Percentiles rank a stretch among this genome's conserved stretches.
phyloP scores from a whole-genome alignment of 2,329 filamentous ascomycete genomes.

The Trichophaea hybrida region DNA sequence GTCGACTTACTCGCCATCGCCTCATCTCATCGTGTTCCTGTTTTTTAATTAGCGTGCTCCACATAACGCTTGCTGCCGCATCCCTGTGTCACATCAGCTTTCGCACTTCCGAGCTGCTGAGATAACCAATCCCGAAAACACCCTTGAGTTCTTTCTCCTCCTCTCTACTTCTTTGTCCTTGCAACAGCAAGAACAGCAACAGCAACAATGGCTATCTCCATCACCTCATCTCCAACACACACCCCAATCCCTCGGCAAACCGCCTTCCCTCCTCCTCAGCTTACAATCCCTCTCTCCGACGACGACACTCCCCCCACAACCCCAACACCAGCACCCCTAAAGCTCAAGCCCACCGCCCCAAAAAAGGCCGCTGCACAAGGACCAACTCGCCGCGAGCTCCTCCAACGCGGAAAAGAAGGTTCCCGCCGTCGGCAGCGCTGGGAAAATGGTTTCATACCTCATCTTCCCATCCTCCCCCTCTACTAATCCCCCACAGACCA shows the following conservation, averaged over 20 bases:
- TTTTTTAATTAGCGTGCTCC: too few species aligned
- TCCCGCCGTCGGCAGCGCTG: slow-evolving; percentile 72
- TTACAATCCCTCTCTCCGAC: not conserved
- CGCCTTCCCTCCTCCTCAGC: not conserved
- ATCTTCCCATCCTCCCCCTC: too few species aligned
- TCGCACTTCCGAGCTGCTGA: too few species aligned
- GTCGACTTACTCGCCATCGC: too few species aligned
- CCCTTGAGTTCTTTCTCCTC: too few species aligned
- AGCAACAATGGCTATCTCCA: not conserved
- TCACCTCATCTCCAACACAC: not conserved
- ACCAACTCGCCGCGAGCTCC: not conserved
- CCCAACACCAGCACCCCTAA: not conserved
- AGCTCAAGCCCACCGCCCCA: not conserved
- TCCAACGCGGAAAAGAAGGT: slow-evolving; percentile 69
- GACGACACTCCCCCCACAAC: not conserved
- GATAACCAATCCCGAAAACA: too few species aligned
- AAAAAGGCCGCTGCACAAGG: not conserved
- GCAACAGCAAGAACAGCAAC: not conserved
- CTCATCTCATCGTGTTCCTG: too few species aligned
- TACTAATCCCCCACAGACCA: slow-evolving; percentile 60
- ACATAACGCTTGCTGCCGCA: too few species aligned
- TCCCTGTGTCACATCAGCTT: too few species aligned
- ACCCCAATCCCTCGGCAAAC: not conserved
- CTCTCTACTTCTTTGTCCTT: too few species aligned
- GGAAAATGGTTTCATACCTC: too few species aligned